Percentiles rank a stretch among this genome's conserved stretches.
Conservation (phyloP, 257 asterid genomes). For the Jacaranda copaia region DNA sequence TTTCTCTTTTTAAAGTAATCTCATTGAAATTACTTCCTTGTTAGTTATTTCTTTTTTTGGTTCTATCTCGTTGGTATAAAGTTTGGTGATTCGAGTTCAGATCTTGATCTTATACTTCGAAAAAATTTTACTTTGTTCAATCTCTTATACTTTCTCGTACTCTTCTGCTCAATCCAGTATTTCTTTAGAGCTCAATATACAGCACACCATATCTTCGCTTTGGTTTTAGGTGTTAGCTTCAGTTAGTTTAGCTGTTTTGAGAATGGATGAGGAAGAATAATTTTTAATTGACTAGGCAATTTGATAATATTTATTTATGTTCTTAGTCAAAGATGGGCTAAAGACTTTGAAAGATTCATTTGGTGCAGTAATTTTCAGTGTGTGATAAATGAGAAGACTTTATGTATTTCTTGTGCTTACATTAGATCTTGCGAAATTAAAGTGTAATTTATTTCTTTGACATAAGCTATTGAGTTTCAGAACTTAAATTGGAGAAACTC, state of each 20-base stretch:
- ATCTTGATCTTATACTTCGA: constrained; percentile 46
- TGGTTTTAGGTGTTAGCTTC: constrained; percentile 30
- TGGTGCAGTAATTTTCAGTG: constrained; percentile 22
- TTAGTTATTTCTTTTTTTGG: constrained; percentile 1
- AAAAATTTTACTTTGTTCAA: constrained; percentile 4
- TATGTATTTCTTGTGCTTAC: constrained; percentile 12
- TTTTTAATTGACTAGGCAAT: constrained; percentile 38
- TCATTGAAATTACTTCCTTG: constrained; percentile 38
- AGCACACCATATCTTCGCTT: neutral
- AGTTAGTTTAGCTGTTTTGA: constrained; percentile 28
- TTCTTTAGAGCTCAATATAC: constrained; percentile 30
- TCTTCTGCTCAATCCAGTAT: constrained; percentile 36
- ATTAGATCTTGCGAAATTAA: constrained; percentile 30
- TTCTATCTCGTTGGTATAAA: constrained; percentile 14
- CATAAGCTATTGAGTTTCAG: constrained; percentile 21
- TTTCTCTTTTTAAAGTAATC: constrained; percentile 30
- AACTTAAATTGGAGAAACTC: constrained; percentile 26
- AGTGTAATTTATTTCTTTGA: constrained; percentile 13
- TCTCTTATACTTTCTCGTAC: constrained; percentile 19
- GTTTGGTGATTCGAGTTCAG: constrained; percentile 41
- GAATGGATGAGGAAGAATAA: constrained; percentile 31
- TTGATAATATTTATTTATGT: constrained; percentile 17
- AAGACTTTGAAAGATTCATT: constrained; percentile 36
- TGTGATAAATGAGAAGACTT: constrained; percentile 34
- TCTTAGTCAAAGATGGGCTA: constrained; percentile 38